These are phyloP conservation scores for Tetrahymena borealis DNA, from an alignment of 73 alveolate genomes.

Conservation along the genomic window DNA sequence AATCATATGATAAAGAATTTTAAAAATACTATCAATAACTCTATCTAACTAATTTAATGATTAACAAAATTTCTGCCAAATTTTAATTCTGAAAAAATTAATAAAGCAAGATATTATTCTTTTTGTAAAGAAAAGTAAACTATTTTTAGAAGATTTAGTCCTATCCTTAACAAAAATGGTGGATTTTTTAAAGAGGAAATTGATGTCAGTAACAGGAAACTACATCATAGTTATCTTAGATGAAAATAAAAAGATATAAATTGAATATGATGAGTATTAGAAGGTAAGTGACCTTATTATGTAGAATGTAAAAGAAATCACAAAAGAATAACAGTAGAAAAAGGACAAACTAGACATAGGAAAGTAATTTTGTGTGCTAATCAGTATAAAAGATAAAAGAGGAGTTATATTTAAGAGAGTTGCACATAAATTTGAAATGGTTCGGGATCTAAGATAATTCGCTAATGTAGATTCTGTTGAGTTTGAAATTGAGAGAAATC, in stretches of 20 bases:
- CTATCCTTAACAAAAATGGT: not conserved
- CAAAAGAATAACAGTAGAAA: not conserved
- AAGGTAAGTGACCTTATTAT: not conserved
- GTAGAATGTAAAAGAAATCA: not conserved
- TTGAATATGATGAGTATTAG: not conserved
- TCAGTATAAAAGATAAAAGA: not conserved
- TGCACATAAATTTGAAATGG: not conserved
- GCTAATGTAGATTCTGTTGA: not conserved
- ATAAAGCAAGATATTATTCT: too few species aligned
- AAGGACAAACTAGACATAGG: not conserved
- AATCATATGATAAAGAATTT: too few species aligned
- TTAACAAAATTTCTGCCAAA: too few species aligned
- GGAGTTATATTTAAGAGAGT: not conserved
- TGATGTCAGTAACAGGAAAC: not conserved
- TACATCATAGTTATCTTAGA: not conserved
- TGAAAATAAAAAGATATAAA: not conserved
- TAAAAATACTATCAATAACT: too few species aligned
- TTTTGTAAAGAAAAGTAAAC: not conserved
- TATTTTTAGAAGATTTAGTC: not conserved
- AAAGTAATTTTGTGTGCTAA: not conserved
- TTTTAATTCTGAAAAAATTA: too few species aligned
- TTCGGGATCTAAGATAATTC: not conserved
- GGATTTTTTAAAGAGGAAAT: not conserved
- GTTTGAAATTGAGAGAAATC: not conserved
- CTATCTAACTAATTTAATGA: too few species aligned